Percentiles rank a stretch among this genome's conserved stretches.
Conservation (phyloP, 148 eudicot species). For the Tetragonia tetragonoides region DNA sequence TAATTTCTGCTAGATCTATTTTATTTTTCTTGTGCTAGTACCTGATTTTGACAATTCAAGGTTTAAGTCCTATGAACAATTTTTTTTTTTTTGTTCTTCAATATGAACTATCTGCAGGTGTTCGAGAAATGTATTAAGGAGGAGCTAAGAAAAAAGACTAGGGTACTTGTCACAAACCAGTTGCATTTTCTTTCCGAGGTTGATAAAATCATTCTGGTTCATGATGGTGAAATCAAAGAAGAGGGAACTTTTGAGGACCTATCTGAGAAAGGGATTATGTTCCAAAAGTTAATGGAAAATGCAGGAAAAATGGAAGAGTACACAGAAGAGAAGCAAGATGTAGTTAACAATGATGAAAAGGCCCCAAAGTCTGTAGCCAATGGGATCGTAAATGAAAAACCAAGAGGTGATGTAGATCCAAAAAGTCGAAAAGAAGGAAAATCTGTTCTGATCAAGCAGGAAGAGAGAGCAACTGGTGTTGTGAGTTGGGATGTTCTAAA, state of each 20-base stretch:
- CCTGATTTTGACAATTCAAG: not conserved
- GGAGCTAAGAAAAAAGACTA: slow-evolving; percentile 76
- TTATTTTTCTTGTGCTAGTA: too few species aligned
- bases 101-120: slow-evolving; percentile 47
- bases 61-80: not conserved
- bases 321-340: slow-evolving; percentile 57
- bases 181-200: slow-evolving; percentile 94
- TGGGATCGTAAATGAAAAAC: slow-evolving; percentile 42
- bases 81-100: too few species aligned
- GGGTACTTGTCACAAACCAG: slow-evolving; percentile 93
- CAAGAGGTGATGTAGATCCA: slow-evolving; percentile 35
- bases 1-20: too few species aligned
- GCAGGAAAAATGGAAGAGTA: slow-evolving; percentile 98
- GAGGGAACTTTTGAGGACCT: slow-evolving; percentile 88
- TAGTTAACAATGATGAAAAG: slow-evolving; percentile 32
- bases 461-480: slow-evolving; percentile 93
- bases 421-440: slow-evolving; percentile 55
- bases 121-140: slow-evolving; percentile 91
- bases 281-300: slow-evolving; percentile 92
- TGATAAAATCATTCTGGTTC: slow-evolving; percentile 79
- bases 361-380: slow-evolving; percentile 48
- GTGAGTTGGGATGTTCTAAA: slow-evolving; percentile 69
- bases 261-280: slow-evolving; percentile 69
- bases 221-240: slow-evolving; percentile 82
- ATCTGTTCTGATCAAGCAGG: slow-evolving; percentile 84